Percentiles rank a stretch among this genome's conserved stretches.
phyloP scores from a whole-genome alignment of 441 rosid species.

The Cnidoscolus chayamansa region DNA sequence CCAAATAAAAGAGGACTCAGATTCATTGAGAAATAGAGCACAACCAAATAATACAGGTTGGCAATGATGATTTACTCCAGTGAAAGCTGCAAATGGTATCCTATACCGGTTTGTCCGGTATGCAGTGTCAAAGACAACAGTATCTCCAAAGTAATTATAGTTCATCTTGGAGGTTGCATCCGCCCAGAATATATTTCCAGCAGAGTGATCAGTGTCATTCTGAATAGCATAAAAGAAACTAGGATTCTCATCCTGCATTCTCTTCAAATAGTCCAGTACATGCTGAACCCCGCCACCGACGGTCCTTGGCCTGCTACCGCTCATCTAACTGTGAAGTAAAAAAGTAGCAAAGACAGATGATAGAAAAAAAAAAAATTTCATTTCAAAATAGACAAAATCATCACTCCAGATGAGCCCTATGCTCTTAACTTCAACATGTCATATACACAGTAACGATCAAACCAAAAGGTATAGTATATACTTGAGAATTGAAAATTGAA shows the following conservation, averaged over 20 bases:
- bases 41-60: conserved; percentile 70
- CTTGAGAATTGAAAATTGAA: no score
- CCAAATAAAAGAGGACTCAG: conserved; percentile 63
- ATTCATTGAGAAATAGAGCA: conserved; percentile 59
- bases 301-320: conserved; percentile 42
- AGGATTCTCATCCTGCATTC: conserved; percentile 55
- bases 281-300: conserved; percentile 41
- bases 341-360: no score
- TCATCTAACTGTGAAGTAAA: conserved; percentile 32
- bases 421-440: no score
- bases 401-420: no score
- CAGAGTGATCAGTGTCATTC: conserved; percentile 28
- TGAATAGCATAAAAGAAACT: conserved; percentile 61
- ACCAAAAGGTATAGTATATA: no score
- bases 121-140: conserved; percentile 48
- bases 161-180: conserved; percentile 56
- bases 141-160: conserved; percentile 59
- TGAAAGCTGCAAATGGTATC: conserved; percentile 67
- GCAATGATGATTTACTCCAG: conserved; percentile 71
- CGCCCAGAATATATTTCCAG: conserved; percentile 63
- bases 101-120: conserved; percentile 41
- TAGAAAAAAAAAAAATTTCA: no score
- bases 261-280: conserved; percentile 50
- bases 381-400: no score
- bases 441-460: background rate